These are phyloP conservation scores for Saturnispora mendoncae DNA, from an alignment of 805 yeast genomes.

Conservation along the genomic window DNA sequence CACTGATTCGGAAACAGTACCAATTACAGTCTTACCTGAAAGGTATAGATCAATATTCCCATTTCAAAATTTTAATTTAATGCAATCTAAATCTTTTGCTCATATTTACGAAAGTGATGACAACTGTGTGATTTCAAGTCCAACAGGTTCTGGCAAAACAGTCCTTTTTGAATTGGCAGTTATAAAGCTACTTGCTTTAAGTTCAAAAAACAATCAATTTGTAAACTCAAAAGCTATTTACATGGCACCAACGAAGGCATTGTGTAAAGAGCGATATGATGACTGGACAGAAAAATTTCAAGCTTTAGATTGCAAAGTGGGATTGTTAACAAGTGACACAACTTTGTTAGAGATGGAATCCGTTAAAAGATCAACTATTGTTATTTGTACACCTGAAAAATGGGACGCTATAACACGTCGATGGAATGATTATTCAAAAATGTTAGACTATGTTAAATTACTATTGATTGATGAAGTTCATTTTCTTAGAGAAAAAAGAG, in stretches of 20 bases:
- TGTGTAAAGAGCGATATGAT: constrained; percentile 92
- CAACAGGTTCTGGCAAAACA: constrained; percentile 96
- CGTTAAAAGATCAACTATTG: constrained; percentile 71
- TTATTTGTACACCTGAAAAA: constrained; percentile 82
- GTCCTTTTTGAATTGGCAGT: constrained; percentile 81
- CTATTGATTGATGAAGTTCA: constrained; percentile 94
- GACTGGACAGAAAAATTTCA: constrained; percentile 67
- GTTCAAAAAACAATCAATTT: constrained; percentile 55
- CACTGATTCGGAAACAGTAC: background rate
- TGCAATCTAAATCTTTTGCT: constrained; percentile 84
- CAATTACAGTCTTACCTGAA: constrained; percentile 27
- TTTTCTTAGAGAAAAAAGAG: constrained; percentile 91
- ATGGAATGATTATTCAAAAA: constrained; percentile 75
- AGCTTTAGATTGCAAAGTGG: constrained; percentile 79
- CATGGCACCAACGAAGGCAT: constrained; percentile 86
- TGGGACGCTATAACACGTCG: constrained; percentile 98
- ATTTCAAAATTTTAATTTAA: constrained; percentile 48
- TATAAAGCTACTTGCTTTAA: constrained; percentile 30
- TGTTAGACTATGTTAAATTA: constrained; percentile 72
- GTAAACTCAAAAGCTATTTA: constrained; percentile 83
- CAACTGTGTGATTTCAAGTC: constrained; percentile 92
- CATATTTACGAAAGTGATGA: constrained; percentile 86
- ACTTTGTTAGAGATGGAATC: constrained; percentile 75
- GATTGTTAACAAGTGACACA: constrained; percentile 92
- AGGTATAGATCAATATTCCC: constrained; percentile 28